Evolutionary conservation across 768 basidiomycete species (phyloP), one percentile per base, ranked within the genome.

Genomic region (Phlebiopsis gigantea): DNA sequence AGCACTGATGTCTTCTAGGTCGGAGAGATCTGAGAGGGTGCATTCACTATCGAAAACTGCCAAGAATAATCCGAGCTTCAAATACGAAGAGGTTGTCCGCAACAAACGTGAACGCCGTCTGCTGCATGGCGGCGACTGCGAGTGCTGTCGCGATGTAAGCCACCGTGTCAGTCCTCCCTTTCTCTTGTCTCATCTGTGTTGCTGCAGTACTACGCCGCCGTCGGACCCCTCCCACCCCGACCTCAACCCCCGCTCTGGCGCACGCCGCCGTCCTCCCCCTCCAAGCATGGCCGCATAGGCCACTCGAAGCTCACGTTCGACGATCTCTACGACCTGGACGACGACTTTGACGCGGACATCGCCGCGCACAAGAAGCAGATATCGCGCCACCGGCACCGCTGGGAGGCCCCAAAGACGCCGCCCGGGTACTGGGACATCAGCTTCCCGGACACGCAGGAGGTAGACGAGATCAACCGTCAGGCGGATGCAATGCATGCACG

Each of bases 341-440:
- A 48, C 28, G 25, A 28, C 17, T n/a, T 17, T 1, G 47, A n/a
- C 4, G 47, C 10, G 10, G 65, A 62, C 0, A 67, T 72, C 44
- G 72, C 72, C 12, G 71, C 76, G n/a, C 90, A 89, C 66, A 83
- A 82, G 70, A 78, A 88, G 59, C 72, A 76, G 6, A 85, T 91
- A 49, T 90, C 87, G 34, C 77, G 85, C 28, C 89, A 91, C 68
- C 77, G 87, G 15, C 78, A 84, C 57, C 77, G 84, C 19, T 92
- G 88, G 89, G 76, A 76, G 26, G 77, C 82, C 46, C 77, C 84
- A 1, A 79, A 76, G 49, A 93, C 91, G 1, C 94, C 94, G 10
- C 92, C 91, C 0, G 84, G 83, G 15, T 96, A 90, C 70, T 95
- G 93, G 90, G 77, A 86, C 55, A 93, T 95, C 56, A 92, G 88